A percentile compares a stretch with the other conserved stretches of the same genome.
These are phyloP conservation scores for Pseudisothecium myosuroides DNA, from an alignment of 225 moss, liverwort and hornwort species.

Conservation along the genomic window DNA sequence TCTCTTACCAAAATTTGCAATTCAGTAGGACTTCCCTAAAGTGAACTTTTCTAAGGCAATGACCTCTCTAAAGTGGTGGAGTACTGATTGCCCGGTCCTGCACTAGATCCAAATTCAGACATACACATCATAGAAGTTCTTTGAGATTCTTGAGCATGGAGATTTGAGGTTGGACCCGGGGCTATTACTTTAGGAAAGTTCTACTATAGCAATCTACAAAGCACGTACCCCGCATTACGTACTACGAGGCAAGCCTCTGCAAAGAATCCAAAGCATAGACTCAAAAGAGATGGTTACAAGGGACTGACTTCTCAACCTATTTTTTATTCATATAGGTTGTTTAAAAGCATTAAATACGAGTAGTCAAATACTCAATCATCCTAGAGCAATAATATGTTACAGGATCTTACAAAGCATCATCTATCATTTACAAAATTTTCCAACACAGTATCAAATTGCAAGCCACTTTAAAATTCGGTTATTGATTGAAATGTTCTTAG, in stretches of 20 bases:
- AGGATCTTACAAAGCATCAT: not conserved
- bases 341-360: not conserved
- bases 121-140: no score
- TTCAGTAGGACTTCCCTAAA: no score
- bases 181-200: no score
- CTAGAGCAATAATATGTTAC: not conserved
- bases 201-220: accelerated
- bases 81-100: no score
- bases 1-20: not conserved
- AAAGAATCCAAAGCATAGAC: not conserved
- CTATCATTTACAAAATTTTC: not conserved
- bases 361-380: not conserved
- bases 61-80: no score
- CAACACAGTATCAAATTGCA: not conserved
- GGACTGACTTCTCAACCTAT: not conserved
- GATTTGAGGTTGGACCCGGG: no score
- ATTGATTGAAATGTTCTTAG: not conserved
- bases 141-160: no score
- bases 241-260: accelerated
- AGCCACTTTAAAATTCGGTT: accelerated
- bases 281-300: not conserved
- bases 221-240: not conserved
- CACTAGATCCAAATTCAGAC: no score
- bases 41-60: no score
- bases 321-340: not conserved